Base-by-base conservation (phyloP, 257 asterid species). In the Marsdenia floribunda region DNA sequence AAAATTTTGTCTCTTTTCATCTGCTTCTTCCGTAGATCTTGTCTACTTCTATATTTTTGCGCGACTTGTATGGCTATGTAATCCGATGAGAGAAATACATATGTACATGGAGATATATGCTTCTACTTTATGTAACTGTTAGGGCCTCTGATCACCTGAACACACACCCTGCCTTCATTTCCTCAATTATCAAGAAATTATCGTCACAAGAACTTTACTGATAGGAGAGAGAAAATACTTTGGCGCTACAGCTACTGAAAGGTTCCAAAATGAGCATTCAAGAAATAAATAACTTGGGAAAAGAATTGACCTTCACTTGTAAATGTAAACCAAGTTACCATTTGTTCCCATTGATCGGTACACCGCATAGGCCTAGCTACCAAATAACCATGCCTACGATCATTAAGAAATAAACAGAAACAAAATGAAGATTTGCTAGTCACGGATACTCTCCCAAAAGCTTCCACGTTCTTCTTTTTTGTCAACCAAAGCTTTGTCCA, bases 401-500 rank as follows among this genome's bases (percentile, higher is more conserved):
- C 40, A 3, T 29, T 5, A 6, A n/a, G 5, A 63, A 44, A 19
- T 19, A n/a, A 44, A 47, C 44, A 33, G 10, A 18, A n/a, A 69
- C 3, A 24, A 47, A 3, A 12, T 44, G 33, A 29, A 76, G 66
- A 76, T 49, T 35, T 60, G 74, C 84, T 87, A 88, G 63, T 89
- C 90, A 70, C 81, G 91, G 63, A 26, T 79, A 68, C 83, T 88
- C 68, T 82, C 87, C 40, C 88, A 84, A 76, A 81, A 89, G 74
- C 82, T 75, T 80, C 82, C 90, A 19, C 80, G 87, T 70, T 89
- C 78, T 76, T 89, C 91, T 33, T 79, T 79, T 79, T 42, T 82
- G 91, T 92, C 96, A 91, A 38, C 90, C 86, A 70, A 91, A 90
- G 68, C 91, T 92, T 5, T 92, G 93, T 16, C 90, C 89, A 55